Conservation (phyloP, 179 eudicot species). For the Beta corolliflora region DNA sequence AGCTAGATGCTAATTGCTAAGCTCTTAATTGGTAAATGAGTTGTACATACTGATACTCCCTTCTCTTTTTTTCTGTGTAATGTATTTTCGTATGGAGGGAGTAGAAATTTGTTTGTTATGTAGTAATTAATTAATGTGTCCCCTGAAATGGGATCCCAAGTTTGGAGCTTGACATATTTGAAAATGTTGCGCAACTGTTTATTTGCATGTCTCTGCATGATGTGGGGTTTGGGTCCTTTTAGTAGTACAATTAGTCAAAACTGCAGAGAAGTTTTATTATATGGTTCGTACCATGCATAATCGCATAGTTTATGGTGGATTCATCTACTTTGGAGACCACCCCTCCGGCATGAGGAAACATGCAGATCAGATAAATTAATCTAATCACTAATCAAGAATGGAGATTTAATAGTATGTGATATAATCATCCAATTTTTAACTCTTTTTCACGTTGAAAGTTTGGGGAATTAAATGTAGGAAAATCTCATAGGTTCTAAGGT, state of each 20-base stretch:
- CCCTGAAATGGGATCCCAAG: neutral
- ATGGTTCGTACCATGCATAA: neutral
- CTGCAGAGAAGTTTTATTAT: neutral
- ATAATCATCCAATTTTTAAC: too few relatives aligned
- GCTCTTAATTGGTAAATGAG: too few relatives aligned
- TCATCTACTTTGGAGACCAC: neutral
- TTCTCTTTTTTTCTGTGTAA: too few relatives aligned
- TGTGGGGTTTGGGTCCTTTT: neutral
- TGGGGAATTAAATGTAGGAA: too few relatives aligned
- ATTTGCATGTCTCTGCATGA: slow-evolving; percentile 24
- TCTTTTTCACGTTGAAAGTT: too few relatives aligned
- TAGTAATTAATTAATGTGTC: neutral
- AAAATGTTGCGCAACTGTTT: neutral
- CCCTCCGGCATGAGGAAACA: neutral
- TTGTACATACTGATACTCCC: too few relatives aligned
- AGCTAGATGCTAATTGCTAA: too few relatives aligned
- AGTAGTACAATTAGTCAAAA: slow-evolving; percentile 5
- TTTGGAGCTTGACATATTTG: slow-evolving; percentile 9
- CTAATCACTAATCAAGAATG: too few relatives aligned
- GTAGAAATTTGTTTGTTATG: neutral
- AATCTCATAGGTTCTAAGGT: too few relatives aligned
- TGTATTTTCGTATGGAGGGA: too few relatives aligned
- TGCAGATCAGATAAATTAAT: neutral
- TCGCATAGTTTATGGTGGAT: neutral
- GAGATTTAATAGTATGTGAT: too few relatives aligned